These are phyloP conservation scores for Silene noctiflora DNA, from an alignment of 179 eudicot species.

Conservation along the genomic window DNA sequence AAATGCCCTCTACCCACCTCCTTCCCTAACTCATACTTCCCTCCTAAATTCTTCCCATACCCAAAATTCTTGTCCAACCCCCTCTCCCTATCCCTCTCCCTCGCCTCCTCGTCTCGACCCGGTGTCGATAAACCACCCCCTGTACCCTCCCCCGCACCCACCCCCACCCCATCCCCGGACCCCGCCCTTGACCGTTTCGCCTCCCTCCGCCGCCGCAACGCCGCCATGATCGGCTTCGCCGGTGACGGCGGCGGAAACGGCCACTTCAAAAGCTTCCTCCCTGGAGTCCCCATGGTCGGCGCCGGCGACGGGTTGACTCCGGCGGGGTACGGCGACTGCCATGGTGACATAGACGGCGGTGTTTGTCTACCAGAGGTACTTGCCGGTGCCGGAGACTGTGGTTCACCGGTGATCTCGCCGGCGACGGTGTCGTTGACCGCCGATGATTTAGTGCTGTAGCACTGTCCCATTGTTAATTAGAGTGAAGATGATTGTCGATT, in stretches of 20 bases:
- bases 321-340: constrained; percentile 69
- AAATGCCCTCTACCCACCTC: constrained; percentile 98
- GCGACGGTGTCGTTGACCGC: constrained; percentile 43
- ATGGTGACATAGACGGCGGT: constrained; percentile 35
- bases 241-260: constrained; percentile 97
- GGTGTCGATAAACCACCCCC: constrained; percentile 28
- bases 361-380: constrained; percentile 33
- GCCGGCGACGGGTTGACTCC: constrained; percentile 72
- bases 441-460: constrained; percentile 58
- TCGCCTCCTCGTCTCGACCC: constrained; percentile 28
- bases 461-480: constrained; percentile 47
- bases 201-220: constrained; percentile 51
- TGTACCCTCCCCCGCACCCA: neutral
- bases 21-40: constrained; percentile 80
- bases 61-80: constrained; percentile 80
- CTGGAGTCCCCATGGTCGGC: constrained; percentile 68
- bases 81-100: constrained; percentile 31
- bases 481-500: constrained; percentile 16
- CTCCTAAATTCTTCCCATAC: constrained; percentile 57
- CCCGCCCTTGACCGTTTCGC: constrained; percentile 13
- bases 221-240: constrained; percentile 94
- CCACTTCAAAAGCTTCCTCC: constrained; percentile 61
- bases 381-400: constrained; percentile 22
- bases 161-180: constrained; percentile 11
- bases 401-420: constrained; percentile 14